Conservation (phyloP, 345 rosid genomes). For the Populus euphratica region DNA sequence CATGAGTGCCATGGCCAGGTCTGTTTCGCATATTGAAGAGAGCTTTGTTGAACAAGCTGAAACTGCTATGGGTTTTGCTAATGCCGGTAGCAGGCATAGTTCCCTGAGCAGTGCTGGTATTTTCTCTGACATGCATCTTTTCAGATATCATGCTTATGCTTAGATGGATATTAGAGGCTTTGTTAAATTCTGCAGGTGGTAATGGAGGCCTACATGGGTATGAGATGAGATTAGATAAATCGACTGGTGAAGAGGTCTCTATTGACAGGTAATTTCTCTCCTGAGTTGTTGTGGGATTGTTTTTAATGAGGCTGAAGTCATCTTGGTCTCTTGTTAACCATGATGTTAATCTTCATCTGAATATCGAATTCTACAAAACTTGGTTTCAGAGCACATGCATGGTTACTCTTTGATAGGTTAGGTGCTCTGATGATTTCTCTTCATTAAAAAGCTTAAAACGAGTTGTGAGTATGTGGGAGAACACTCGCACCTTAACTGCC, state of each 20-base stretch:
- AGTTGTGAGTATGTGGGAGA: not conserved
- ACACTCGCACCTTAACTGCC: not conserved
- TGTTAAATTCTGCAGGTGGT: constrained; percentile 32
- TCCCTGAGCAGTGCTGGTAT: constrained; percentile 39
- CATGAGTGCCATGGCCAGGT: constrained; percentile 15
- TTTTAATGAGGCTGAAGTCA: not conserved
- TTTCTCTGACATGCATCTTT: not conserved
- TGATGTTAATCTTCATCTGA: not conserved
- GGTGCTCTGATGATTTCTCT: not conserved
- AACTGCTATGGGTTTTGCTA: constrained; percentile 24
- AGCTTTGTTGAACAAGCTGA: constrained; percentile 36
- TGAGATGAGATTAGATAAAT: constrained; percentile 32
- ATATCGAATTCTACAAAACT: not conserved
- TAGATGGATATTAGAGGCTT: constrained; percentile 8
- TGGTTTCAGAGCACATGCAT: not conserved
- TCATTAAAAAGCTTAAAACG: not conserved
- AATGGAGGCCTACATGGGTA: constrained; percentile 32
- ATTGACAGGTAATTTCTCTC: constrained; percentile 38
- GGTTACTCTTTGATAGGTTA: not conserved
- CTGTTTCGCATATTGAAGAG: constrained; percentile 34
- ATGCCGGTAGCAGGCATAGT: constrained; percentile 28
- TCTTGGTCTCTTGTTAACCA: not conserved
- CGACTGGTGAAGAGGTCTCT: constrained; percentile 39
- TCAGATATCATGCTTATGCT: not conserved
- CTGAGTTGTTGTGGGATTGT: not conserved